A percentile compares a stretch with the other conserved stretches of the same genome.
Conservation (phyloP, 768 basidiomycete species). For the Exsudoporus frostii region DNA sequence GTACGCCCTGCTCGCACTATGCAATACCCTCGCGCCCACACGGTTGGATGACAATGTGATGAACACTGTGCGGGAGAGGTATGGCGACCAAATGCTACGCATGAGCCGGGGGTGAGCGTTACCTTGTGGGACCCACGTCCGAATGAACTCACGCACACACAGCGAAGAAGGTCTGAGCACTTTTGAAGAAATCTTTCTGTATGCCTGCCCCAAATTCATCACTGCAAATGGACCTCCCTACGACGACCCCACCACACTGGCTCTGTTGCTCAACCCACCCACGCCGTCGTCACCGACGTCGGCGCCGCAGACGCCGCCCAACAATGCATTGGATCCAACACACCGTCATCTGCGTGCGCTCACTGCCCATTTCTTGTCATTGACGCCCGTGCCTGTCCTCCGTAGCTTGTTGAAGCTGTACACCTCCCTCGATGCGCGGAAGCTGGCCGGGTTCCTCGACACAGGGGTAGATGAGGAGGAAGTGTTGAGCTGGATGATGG, state of each 20-base stretch:
- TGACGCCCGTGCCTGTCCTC: slow-evolving; percentile 77
- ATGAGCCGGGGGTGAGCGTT: slow-evolving; percentile 76
- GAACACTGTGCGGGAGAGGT: slow-evolving; percentile 88
- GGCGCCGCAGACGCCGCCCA: slow-evolving; percentile 19
- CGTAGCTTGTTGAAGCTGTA: slow-evolving; percentile 94
- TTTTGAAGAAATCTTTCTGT: slow-evolving; percentile 68
- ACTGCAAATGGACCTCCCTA: slow-evolving; percentile 92
- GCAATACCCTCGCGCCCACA: slow-evolving; percentile 89
- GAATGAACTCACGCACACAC: not conserved
- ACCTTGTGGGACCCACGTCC: not conserved
- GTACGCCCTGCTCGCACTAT: slow-evolving; percentile 94
- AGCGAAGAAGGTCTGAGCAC: slow-evolving; percentile 64
- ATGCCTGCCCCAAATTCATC: slow-evolving; percentile 97
- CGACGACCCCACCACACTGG: slow-evolving; percentile 67
- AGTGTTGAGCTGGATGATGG: slow-evolving; percentile 95
- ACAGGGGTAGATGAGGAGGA: slow-evolving; percentile 78
- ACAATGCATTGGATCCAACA: slow-evolving; percentile 56
- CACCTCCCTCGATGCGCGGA: slow-evolving; percentile 87
- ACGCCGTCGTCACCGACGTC: slow-evolving; percentile 33
- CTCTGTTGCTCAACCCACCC: slow-evolving; percentile 41
- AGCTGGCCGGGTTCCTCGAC: slow-evolving; percentile 89
- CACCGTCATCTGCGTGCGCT: slow-evolving; percentile 84
- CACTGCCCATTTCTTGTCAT: slow-evolving; percentile 74
- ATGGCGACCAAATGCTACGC: slow-evolving; percentile 85
- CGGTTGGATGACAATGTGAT: slow-evolving; percentile 93